phyloP scores from a whole-genome alignment of 225 moss, liverwort and hornwort genomes.

The Marchantia paleacea region DNA sequence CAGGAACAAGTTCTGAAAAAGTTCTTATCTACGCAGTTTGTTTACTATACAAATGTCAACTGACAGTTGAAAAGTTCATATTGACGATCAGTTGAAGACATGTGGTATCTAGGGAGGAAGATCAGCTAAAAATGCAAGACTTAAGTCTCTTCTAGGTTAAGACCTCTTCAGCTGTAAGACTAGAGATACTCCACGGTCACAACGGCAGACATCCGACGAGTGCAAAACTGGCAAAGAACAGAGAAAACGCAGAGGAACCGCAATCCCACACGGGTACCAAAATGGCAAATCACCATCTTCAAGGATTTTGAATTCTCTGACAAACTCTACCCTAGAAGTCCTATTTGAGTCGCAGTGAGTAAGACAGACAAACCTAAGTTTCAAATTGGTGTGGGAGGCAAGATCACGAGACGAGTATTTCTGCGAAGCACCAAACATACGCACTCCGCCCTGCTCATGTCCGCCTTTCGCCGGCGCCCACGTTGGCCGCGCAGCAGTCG shows the following conservation, averaged over 20 bases:
- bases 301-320: too few species aligned
- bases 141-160: too few species aligned
- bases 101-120: neutral
- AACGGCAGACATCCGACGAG: neutral
- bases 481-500: conserved; percentile 92
- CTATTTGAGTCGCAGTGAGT: neutral
- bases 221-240: neutral
- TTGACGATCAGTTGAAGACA: neutral
- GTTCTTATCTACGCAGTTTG: too few species aligned
- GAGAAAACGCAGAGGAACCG: neutral
- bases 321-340: neutral
- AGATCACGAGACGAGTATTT: conserved; percentile 98
- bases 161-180: neutral
- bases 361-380: conserved; percentile 51
- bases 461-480: conserved; percentile 99
- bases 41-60: too few species aligned
- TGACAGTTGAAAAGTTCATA: too few species aligned
- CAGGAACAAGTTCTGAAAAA: neutral
- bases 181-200: neutral
- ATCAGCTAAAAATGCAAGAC: neutral
- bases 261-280: too few species aligned
- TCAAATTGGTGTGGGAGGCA: conserved; percentile 84
- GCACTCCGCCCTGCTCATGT: conserved; percentile 97
- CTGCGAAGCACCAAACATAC: conserved; percentile 95
- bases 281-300: too few species aligned